Conservation (phyloP, 2,329 filamentous ascomycete species). For the Xylaria sp. region DNA sequence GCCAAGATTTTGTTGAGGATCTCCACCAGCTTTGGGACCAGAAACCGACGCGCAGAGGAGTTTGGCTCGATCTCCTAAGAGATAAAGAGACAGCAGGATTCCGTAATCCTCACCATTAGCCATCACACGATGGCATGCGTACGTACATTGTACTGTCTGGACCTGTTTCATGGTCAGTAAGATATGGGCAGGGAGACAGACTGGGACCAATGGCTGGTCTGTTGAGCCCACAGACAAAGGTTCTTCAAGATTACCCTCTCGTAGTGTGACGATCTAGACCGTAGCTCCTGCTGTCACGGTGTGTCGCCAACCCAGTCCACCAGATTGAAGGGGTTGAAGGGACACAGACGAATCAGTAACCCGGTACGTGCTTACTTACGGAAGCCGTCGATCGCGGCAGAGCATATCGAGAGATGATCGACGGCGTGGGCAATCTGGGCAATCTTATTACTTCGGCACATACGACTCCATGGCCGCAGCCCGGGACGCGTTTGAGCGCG, state of each 20-base stretch:
- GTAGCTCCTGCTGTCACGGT: not conserved
- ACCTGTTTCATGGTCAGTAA: not conserved
- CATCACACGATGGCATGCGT: not conserved
- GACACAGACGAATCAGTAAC: not conserved
- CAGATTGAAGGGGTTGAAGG: not conserved
- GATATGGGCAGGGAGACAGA: not conserved
- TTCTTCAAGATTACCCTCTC: not conserved
- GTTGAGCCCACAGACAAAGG: not conserved
- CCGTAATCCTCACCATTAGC: not conserved
- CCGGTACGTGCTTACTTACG: constrained; percentile 2
- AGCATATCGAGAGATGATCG: constrained; percentile 10
- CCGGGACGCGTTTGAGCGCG: not conserved
- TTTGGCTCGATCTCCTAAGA: not conserved
- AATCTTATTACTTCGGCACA: constrained; percentile 9
- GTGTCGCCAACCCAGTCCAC: not conserved
- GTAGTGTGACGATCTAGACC: not conserved
- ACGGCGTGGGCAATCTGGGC: constrained; percentile 11
- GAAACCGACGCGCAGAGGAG: constrained; percentile 6
- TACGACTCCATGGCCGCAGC: constrained; percentile 7
- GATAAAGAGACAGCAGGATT: not conserved
- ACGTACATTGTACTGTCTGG: not conserved
- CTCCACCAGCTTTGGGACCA: constrained; percentile 9
- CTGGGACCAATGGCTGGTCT: not conserved
- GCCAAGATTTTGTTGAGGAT: constrained; percentile 15
- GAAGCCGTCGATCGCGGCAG: constrained; percentile 13